Base-by-base conservation (phyloP, 495 filamentous ascomycete species). In the Talaromyces ruber region DNA sequence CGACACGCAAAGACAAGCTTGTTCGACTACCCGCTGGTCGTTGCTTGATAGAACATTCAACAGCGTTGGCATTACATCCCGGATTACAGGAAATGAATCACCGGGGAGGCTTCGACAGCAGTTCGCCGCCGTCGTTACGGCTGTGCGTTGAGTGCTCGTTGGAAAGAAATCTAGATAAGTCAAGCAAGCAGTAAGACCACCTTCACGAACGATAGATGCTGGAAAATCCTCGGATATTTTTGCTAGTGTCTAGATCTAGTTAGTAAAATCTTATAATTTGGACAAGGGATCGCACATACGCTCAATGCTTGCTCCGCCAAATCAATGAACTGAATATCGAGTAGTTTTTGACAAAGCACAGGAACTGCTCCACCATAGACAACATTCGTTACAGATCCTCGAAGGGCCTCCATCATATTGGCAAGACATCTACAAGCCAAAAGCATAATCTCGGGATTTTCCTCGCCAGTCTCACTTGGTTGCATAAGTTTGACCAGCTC, bases 171-270 rank as follows among this genome's bases (percentile, higher is more conserved):
- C 95, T 37, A 99, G 81, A 74, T 92, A 97, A 2, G 87, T 91
- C 59, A 99, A 77, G 67, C 95, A 99, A 26, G 94, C 95, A 14
- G 89, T 93, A 64, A 99, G 78, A 11, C 95, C 95, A 30, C 93
- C 95, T 76, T 97, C 95, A 37, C 93, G 90, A 22, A 99, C 94
- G 66, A 99, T 98, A 29, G 91, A 91, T 3, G 90, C 88, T 14
- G 95, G 95, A 71, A 96, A 99, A 70, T 99, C 95, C 47, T 92
- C 86, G 2, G 95, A 99, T 43, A 99, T 97, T 74, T 97, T 98
- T 66, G 97, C 92, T 52, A 99, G 79, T 2, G 95, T 98, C 84
- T 89, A 25, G 39, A 61, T 24, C 66, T 47, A 59, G 66, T 66
- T 39, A 65, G 65, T 39, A 39, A 39, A 39, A 4, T 14, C 14